Evolutionary conservation across 805 yeast genomes (phyloP), one percentile per base, ranked within the genome.

Genomic region (Metschnikowia arizonensis): DNA sequence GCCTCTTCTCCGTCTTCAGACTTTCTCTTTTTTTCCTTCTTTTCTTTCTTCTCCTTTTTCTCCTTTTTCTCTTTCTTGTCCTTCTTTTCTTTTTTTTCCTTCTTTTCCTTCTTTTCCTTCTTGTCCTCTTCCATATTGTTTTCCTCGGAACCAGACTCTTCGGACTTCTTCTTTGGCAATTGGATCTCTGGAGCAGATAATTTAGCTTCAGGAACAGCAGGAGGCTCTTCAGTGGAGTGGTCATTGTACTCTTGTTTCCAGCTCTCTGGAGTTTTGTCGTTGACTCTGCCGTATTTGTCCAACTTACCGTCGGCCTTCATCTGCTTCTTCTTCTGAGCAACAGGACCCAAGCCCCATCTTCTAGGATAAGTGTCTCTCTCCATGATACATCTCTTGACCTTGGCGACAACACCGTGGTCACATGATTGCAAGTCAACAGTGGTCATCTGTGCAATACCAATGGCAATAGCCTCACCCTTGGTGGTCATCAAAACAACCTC

Each of bases 321-420:
- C 77, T 91, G 96, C 79, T 93, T 93, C 86, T 93, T 93, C 84
- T 89, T 89, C 72, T 87, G 88, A 50, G 99, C 98, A 65, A 90
- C 88, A 60, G 99, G 99, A 60, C 99, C 99, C 59, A 93, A 75
- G 52, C 99, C 99, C 99, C 99, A 93, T 79, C 97, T 85, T 79
- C 99, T 86, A 73, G 99, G 99, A 71, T 93, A 93, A 42, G 96
- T 81, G 69, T 93, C 99, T 76, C 99, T 85, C 76, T 93, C 99
- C 99, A 93, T 93, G 61, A 93, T 93, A 77, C 98, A 91, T 77
- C 99, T 87, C 80, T 93, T 93, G 63, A 93, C 96, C 77, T 88
- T 89, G 56, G 99, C 97, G 62, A 91, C 99, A 50, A 90, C 89
- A 62, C 99, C 99, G 66, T 93, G 99, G 70, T 93, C 99, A 72